Evolutionary conservation across 2,329 filamentous ascomycete species (phyloP), one percentile per base, ranked within the genome.

Genomic region (Didymellaceae sp.): DNA sequence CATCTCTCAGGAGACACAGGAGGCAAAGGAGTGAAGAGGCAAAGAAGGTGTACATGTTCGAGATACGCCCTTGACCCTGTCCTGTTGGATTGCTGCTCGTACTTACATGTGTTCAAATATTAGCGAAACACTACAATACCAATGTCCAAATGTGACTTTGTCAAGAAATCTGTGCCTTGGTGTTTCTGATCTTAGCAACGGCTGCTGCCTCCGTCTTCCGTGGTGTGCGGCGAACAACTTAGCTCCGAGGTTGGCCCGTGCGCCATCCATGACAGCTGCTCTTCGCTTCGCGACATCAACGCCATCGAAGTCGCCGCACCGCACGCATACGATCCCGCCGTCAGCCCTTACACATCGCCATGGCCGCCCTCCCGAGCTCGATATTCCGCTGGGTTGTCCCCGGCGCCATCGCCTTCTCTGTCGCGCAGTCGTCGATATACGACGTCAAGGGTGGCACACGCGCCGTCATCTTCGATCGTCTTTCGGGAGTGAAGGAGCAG

Each of bases 401-500:
- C 37, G 81, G 84, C 49, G 85, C 89, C 54, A 75, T 89, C 62
- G 90, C 82, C 63, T 78, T 85, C 63, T 82, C 84, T 48, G 68
- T 93, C 54, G 78, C 84, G 61, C 87, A 91, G 75, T 83, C 90
- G 60, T 90, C 91, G 52, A 85, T 99, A 57, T 99, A 97, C 86
- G 94, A 99, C 76, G 94, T 99, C 73, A 92, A 91, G 74, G 94
- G 94, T 73, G 94, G 94, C 66, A 88, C 88, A 58, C 86, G 94
- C 70, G 94, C 94, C 55, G 92, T 99, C 78, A 99, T 99, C 80
- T 99, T 99, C 81, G 95, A 99, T 81, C 84, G 94, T 59, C 62
- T 97, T 63, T 83, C 86, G 41, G 94, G 94, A 79, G 94, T 99
- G 61, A 93, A 95, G 81, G 93, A 99, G 63, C 79, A 83, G 40